Percentiles rank a stretch among this genome's conserved stretches.
phyloP scores from a whole-genome alignment of 768 basidiomycete species.

The Mrakia gelida region DNA sequence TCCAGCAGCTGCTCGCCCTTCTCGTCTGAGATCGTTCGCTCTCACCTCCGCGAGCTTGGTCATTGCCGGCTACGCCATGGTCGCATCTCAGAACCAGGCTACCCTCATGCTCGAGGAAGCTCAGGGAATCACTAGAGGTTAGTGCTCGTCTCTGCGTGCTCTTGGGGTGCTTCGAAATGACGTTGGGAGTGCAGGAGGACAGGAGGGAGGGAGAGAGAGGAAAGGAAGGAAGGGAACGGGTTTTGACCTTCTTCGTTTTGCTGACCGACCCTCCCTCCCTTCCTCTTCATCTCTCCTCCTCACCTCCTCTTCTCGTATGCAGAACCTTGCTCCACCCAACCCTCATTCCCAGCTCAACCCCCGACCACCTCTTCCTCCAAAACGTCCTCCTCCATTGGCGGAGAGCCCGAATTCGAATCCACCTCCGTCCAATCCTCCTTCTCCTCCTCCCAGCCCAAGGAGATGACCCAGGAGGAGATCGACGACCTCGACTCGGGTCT shows the following conservation, averaged over 20 bases:
- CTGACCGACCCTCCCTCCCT: not conserved
- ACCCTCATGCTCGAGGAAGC: slow-evolving; percentile 14
- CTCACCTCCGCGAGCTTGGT: not conserved
- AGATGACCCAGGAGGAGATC: not conserved
- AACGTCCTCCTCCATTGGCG: not conserved
- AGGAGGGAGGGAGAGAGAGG: not conserved
- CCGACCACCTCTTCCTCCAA: not conserved
- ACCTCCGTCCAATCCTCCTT: not conserved
- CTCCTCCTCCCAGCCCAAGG: not conserved
- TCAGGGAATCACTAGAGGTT: slow-evolving; percentile 1
- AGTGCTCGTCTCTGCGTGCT: not conserved
- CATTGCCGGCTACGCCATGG: slow-evolving; percentile 10
- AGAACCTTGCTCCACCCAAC: no score
- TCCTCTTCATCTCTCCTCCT: not conserved
- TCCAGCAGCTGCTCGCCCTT: not conserved
- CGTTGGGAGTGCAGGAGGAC: no score
- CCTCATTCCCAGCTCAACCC: no score
- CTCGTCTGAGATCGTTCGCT: slow-evolving; percentile 7
- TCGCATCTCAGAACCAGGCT: slow-evolving; percentile 4
- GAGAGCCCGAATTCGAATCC: not conserved
- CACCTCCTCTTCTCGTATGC: not conserved
- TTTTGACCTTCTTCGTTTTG: not conserved
- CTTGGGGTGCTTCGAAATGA: not conserved
- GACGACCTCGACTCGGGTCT: not conserved
- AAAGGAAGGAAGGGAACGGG: not conserved